Evolutionary conservation across 1,284 basidiomycete genomes (phyloP).

Genomic region (Ustilago crameri): DNA sequence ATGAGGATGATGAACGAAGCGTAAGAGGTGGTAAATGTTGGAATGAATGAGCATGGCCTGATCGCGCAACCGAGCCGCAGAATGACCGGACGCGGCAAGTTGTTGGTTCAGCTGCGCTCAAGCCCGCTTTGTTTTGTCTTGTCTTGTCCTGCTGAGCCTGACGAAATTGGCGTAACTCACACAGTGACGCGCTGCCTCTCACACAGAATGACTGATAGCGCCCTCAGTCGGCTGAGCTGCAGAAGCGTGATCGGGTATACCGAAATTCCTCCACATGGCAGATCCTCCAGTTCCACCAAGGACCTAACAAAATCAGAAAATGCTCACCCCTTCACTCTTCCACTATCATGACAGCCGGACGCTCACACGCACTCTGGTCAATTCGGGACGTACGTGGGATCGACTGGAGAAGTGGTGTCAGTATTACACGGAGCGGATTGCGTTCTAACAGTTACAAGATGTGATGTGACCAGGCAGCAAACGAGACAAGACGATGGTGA

Average conservation of each 20-base stretch:
- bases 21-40: not conserved
- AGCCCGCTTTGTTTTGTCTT: not conserved
- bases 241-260: slow-evolving; percentile 10
- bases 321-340: too few relatives aligned
- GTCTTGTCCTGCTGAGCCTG: not conserved
- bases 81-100: not conserved
- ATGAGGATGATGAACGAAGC: not conserved
- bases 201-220: too few relatives aligned
- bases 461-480: not conserved
- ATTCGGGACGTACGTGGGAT: not conserved
- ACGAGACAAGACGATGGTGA: not conserved
- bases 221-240: not conserved
- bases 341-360: too few relatives aligned
- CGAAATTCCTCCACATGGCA: slow-evolving; percentile 3
- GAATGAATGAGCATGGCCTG: slow-evolving; percentile 21
- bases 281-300: too few relatives aligned
- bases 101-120: slow-evolving; percentile 5
- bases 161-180: not conserved
- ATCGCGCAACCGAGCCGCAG: slow-evolving; percentile 12
- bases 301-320: too few relatives aligned
- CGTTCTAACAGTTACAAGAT: not conserved
- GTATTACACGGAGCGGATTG: slow-evolving; percentile 16
- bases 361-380: not conserved
- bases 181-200: slow-evolving; percentile 2
- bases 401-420: slow-evolving; percentile 23